Evolutionary conservation across 225 moss, liverwort and hornwort species (phyloP), one percentile per base, ranked within the genome.

Genomic region (Bryum argenteum): DNA sequence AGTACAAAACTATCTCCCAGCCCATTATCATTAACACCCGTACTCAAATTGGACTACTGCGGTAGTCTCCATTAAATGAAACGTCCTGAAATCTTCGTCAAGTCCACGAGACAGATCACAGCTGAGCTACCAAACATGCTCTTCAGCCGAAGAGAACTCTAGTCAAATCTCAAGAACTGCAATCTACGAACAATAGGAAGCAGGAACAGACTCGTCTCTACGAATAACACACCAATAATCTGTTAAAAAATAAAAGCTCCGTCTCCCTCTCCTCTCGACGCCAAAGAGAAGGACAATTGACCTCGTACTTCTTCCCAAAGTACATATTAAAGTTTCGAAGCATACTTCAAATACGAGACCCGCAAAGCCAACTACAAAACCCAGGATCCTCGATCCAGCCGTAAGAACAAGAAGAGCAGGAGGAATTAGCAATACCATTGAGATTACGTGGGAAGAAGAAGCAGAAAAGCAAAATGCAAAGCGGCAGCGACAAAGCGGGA

Each of bases 391-490:
- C 79, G 71, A 72, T 72, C 79, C 10, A 24, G 15, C 71, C 12
- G 45, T 23, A 9, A 47, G 14, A n/a, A 10, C 0, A 5, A n/a
- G 0, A 11, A 11, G 8, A 24, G 56, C 4, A 4, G 4, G 54
- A 54, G 43, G 61, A 26, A 11, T 39, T 13, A 14, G n/a, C 10
- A 26, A 5, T 39, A 85, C 84, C 67, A 71, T 79, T 64, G 59
- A 60, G 45, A 74, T 71, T 71, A 42, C 79, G 71, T 15, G 84
- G 82, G 9, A 87, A 22, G 9, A 73, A 72, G 13, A 84, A 75
- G 56, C 81, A 77, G 11, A 84, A 73, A 63, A 88, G 77, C 42
- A 88, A 42, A 69, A 84, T 19, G 61, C 84, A 84, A 54, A 88
- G 72, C 45, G 82, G 69, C 28, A 81, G 69, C 39, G 79, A 61